These are phyloP conservation scores for Austroboletus novae-zelandiae DNA, from an alignment of 1,284 basidiomycete genomes.

Conservation along the genomic window DNA sequence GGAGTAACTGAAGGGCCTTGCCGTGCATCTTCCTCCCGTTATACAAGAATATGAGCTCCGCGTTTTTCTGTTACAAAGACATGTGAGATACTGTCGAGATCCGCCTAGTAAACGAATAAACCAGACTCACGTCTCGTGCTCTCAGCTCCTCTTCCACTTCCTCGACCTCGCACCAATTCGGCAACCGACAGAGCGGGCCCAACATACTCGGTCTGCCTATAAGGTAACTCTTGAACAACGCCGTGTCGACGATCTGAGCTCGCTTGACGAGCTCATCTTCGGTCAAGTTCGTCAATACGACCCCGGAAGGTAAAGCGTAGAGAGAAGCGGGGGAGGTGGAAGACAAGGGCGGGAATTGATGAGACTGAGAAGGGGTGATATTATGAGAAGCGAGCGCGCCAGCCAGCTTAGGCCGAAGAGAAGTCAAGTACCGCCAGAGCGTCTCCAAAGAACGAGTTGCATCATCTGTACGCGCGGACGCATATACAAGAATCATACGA, in stretches of 20 bases:
- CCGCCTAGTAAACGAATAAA: neutral
- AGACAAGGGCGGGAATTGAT: slow-evolving; percentile 62
- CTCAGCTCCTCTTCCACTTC: slow-evolving; percentile 90
- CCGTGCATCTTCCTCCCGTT: slow-evolving; percentile 94
- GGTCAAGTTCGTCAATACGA: slow-evolving; percentile 65
- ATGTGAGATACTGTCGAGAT: too few species aligned
- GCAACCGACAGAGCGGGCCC: slow-evolving; percentile 84
- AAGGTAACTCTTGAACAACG: slow-evolving; percentile 92
- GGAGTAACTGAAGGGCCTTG: slow-evolving; percentile 81
- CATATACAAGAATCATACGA: neutral
- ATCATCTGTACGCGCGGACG: slow-evolving; percentile 42
- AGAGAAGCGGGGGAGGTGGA: slow-evolving; percentile 71
- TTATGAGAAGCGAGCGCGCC: slow-evolving; percentile 69
- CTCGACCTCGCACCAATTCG: slow-evolving; percentile 97
- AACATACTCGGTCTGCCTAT: slow-evolving; percentile 81
- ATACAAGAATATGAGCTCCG: slow-evolving; percentile 90
- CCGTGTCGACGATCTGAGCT: slow-evolving; percentile 95
- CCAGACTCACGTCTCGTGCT: slow-evolving; percentile 64
- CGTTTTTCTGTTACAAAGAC: slow-evolving; percentile 65
- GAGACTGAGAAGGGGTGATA: slow-evolving; percentile 69
- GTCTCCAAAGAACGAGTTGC: slow-evolving; percentile 66
- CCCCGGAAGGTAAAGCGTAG: slow-evolving; percentile 65
- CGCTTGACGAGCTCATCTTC: slow-evolving; percentile 82
- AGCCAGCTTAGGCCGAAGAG: slow-evolving; percentile 81
- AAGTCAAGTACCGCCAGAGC: slow-evolving; percentile 73